A percentile compares a stretch with the other conserved stretches of the same genome.
Evolutionary conservation across 148 eudicot genomes (phyloP).

Genomic region (Amaranthus palmeri): DNA sequence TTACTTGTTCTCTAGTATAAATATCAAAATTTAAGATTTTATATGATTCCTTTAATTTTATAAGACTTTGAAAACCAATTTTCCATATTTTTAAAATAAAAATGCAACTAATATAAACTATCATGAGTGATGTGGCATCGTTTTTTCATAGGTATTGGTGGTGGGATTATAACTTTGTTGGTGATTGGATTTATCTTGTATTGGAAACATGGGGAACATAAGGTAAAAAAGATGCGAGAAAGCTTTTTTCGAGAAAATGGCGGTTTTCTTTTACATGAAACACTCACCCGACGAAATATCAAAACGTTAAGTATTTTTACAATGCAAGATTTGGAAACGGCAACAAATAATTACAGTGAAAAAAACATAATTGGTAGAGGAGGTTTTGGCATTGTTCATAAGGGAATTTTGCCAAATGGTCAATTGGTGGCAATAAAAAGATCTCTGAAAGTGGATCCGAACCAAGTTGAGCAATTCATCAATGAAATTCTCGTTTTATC

Average conservation of each 20-base stretch:
- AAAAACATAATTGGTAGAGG: slow-evolving; percentile 8
- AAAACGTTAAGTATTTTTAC: background rate
- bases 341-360: slow-evolving; percentile 12
- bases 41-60: too few species aligned
- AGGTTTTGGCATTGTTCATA: slow-evolving; percentile 17
- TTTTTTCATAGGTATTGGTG: background rate
- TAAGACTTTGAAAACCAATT: too few species aligned
- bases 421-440: slow-evolving; percentile 18
- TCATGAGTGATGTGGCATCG: too few species aligned
- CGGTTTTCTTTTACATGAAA: slow-evolving; percentile 5
- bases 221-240: background rate
- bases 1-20: too few species aligned
- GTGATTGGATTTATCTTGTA: background rate
- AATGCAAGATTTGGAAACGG: slow-evolving; percentile 4
- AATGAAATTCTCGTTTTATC: slow-evolving; percentile 11
- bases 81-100: too few species aligned
- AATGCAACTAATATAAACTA: too few species aligned
- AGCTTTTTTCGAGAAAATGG: slow-evolving; percentile 13
- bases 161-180: background rate
- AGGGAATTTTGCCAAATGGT: background rate
- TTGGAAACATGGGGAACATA: background rate
- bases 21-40: too few species aligned
- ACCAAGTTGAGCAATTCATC: slow-evolving; percentile 20
- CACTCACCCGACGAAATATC: slow-evolving; percentile 1
- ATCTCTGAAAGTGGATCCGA: slow-evolving; percentile 15